phyloP scores from a whole-genome alignment of 2,329 filamentous ascomycete species.

The Tolypocladium cylindrosporum region DNA sequence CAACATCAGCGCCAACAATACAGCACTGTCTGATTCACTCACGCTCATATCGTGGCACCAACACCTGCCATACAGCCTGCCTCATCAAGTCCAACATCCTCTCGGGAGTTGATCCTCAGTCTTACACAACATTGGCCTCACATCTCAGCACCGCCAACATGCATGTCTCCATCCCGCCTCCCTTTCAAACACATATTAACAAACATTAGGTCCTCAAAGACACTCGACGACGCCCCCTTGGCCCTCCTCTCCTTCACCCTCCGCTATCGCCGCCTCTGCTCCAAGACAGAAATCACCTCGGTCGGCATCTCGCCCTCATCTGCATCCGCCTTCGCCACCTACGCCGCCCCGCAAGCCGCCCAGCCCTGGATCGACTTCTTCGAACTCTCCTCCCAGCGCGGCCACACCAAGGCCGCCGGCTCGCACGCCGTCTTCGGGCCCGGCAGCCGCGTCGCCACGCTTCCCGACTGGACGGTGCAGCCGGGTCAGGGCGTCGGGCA shows the following conservation, averaged over 20 bases:
- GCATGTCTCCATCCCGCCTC: background rate
- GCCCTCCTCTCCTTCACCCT: slow-evolving; percentile 12
- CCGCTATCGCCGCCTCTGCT: slow-evolving; percentile 16
- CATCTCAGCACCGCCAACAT: background rate
- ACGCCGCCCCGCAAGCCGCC: slow-evolving; percentile 15
- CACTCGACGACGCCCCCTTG: background rate
- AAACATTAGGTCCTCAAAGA: background rate
- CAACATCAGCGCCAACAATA: background rate
- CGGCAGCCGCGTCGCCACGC: slow-evolving; percentile 14
- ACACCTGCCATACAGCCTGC: no score
- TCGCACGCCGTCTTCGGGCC: slow-evolving; percentile 19
- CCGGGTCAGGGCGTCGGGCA: slow-evolving; percentile 18
- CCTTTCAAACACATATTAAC: background rate
- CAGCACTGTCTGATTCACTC: background rate
- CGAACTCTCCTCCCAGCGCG: slow-evolving; percentile 13
- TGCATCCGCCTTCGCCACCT: slow-evolving; percentile 18
- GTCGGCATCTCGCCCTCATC: slow-evolving; percentile 18
- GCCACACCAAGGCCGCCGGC: slow-evolving; percentile 20
- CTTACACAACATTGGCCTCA: background rate
- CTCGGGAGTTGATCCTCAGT: background rate
- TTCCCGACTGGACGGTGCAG: slow-evolving; percentile 20
- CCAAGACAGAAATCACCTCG: slow-evolving; percentile 20
- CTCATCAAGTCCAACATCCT: no score
- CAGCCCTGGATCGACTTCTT: slow-evolving; percentile 28
- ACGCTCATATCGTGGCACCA: background rate